Percentiles rank a stretch among this genome's conserved stretches.
Evolutionary conservation across 2,329 filamentous ascomycete species (phyloP).

Genomic region (Sclerotinia nivalis): DNA sequence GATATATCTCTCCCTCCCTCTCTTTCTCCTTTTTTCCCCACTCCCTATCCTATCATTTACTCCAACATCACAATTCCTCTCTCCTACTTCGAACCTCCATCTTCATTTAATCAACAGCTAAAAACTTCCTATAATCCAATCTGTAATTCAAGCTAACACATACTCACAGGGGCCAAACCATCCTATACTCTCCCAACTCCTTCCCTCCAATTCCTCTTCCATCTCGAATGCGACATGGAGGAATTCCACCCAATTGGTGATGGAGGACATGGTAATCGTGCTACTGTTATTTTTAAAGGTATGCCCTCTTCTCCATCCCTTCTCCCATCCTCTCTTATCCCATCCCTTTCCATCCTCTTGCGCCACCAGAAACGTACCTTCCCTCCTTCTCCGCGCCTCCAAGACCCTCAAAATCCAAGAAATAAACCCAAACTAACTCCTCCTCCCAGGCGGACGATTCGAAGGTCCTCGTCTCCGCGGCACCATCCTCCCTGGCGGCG

Average conservation of each 20-base stretch:
- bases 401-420: background rate
- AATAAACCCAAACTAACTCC: background rate
- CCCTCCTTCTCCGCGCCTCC: too few species aligned
- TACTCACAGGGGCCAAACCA: background rate
- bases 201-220: slow-evolving; percentile 6
- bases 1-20: too few species aligned
- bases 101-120: background rate
- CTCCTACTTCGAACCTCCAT: background rate
- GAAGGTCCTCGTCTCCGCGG: slow-evolving; percentile 20
- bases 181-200: background rate
- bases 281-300: slow-evolving; percentile 1
- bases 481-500: slow-evolving; percentile 5
- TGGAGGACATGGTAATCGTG: slow-evolving; percentile 2
- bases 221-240: slow-evolving; percentile 11
- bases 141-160: background rate
- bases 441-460: slow-evolving; percentile 19
- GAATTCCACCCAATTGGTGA: background rate
- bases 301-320: background rate
- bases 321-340: background rate
- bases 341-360: background rate
- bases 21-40: too few species aligned
- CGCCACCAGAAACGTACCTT: too few species aligned
- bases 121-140: too few species aligned
- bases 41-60: too few species aligned
- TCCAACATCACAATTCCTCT: background rate